Evolutionary conservation across 495 filamentous ascomycete genomes (phyloP).

Genomic region (Lasiosphaeria miniovina): DNA sequence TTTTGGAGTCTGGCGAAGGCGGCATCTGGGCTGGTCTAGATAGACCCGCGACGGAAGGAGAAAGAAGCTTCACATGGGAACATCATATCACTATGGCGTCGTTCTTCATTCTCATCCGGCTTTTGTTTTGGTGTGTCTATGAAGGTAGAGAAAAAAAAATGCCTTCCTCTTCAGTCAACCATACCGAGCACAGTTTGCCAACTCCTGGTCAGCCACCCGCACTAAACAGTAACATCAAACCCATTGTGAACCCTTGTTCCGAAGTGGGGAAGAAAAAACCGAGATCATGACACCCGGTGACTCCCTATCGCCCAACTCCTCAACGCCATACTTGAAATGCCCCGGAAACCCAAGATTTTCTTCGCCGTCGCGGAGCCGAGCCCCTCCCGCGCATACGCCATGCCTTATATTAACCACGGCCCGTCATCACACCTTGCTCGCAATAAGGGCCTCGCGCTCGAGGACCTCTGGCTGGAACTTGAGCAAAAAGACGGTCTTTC

Average conservation of each 20-base stretch:
- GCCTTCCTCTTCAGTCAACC: not conserved
- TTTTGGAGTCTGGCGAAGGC: too few relatives aligned
- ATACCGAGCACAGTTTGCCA: not conserved
- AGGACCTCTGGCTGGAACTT: constrained; percentile 85
- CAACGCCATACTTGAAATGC: not conserved
- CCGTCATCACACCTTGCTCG: constrained; percentile 30
- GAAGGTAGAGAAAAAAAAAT: not conserved
- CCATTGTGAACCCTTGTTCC: not conserved
- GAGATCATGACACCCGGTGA: not conserved
- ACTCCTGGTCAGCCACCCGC: not conserved
- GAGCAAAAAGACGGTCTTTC: constrained; percentile 91
- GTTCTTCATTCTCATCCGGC: not conserved
- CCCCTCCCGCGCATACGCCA: too few relatives aligned
- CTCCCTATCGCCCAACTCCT: not conserved
- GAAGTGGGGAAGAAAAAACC: not conserved
- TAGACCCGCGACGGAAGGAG: too few relatives aligned
- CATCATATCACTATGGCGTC: not conserved
- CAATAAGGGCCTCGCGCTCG: constrained; percentile 75
- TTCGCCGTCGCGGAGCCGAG: too few relatives aligned
- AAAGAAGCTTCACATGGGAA: too few relatives aligned
- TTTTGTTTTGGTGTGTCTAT: too few relatives aligned
- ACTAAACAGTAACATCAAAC: not conserved
- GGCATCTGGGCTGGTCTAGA: too few relatives aligned
- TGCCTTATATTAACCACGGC: not conserved
- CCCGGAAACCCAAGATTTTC: not conserved